A percentile compares a stretch with the other conserved stretches of the same genome.
Conservation (phyloP, 495 filamentous ascomycete genomes). For the Penicillium parvum region DNA sequence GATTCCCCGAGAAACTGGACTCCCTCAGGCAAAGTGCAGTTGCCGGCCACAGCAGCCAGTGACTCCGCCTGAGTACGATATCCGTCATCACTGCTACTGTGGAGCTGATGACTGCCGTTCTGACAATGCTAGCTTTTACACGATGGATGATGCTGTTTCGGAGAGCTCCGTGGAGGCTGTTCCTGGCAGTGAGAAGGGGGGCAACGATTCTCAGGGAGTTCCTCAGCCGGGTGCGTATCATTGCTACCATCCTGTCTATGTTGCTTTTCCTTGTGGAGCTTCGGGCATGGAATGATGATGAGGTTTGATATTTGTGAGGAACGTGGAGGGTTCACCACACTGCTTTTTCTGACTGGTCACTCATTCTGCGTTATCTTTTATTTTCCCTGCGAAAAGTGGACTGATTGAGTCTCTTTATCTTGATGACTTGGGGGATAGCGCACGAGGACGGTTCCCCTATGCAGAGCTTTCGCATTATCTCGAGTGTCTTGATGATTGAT, state of each 20-base stretch:
- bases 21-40: not conserved
- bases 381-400: too few relatives aligned
- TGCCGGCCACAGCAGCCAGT: not conserved
- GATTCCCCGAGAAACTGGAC: not conserved
- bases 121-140: not conserved
- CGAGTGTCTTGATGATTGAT: too few relatives aligned
- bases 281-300: not conserved
- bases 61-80: not conserved
- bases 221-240: not conserved
- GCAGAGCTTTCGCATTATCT: too few relatives aligned
- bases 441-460: too few relatives aligned
- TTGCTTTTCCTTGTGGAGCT: not conserved
- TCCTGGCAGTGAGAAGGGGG: not conserved
- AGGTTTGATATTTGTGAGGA: too few relatives aligned
- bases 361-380: too few relatives aligned
- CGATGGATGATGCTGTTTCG: conserved; percentile 7
- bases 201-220: too few relatives aligned
- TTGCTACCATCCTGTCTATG: not conserved
- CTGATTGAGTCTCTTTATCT: too few relatives aligned
- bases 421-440: too few relatives aligned
- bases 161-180: conserved; percentile 3
- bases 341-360: too few relatives aligned
- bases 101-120: not conserved
- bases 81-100: not conserved
- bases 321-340: too few relatives aligned